Base-by-base conservation (phyloP, 2,329 filamentous ascomycete genomes). In the Cercospora canescens region DNA sequence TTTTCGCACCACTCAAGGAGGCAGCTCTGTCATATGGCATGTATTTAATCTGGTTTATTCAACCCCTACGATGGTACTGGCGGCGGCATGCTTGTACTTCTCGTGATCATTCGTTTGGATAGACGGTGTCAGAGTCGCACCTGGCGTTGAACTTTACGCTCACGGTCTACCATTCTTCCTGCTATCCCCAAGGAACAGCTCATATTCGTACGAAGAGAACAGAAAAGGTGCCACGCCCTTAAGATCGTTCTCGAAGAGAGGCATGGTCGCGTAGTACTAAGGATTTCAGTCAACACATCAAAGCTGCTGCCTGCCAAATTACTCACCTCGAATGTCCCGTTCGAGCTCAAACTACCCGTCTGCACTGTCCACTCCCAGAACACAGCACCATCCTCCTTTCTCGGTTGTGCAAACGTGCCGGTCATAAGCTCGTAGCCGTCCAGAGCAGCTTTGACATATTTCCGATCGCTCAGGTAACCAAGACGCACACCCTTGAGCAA, bases 311-410 rank as follows among this genome's bases (percentile, higher is more conserved):
- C 6, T 30, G 7, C 3, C 16, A 5, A 7, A 3, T 4, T 39
- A 58, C 76, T 73, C 70, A 84, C 83, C 75, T 85, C 81, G 69
- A 84, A 86, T 3, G 78, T 81, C 2, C 79, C 84, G 66, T 82
- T 80, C 18, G 80, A 80, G 68, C 77, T 81, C 68, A 86, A 69
- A 62, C 82, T 84, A 57, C 84, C 84, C 6, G 85, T 84, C 62
- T 79, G 75, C 1, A 85, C 84, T 0, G 84, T 86, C 3, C 82
- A 82, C 68, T 83, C 80, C 74, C 80, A 86, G 63, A 79, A 79
- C 56, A 86, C 69, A 1, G 83, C 83, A 0, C 81, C 82, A 69
- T 85, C 63, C 4, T 41, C 80, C 26, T 76, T 75, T 35, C 80
- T 78, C 59, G 80, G 71, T 12, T 80, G 79, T 1, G 86, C 80